Conservation (phyloP, 805 yeast genomes). For the Metschnikowia orientalis region DNA sequence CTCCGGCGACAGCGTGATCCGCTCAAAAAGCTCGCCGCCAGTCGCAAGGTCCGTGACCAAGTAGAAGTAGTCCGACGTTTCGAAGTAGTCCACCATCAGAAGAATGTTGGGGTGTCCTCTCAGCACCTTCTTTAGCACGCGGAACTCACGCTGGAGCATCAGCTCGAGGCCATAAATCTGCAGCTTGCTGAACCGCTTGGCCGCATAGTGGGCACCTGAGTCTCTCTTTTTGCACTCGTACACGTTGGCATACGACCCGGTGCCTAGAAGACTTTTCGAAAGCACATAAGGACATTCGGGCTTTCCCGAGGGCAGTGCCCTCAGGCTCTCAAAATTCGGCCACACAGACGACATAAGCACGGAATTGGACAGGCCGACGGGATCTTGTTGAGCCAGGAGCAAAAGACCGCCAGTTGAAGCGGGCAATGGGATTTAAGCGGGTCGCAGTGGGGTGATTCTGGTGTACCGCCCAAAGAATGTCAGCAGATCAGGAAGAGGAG, state of each 20-base stretch:
- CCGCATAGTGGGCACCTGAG: slow-evolving; percentile 47
- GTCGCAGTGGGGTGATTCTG: too few relatives aligned
- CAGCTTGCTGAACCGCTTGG: slow-evolving; percentile 47
- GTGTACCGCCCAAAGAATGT: too few relatives aligned
- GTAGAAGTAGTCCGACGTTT: slow-evolving; percentile 52
- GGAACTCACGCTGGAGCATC: slow-evolving; percentile 57
- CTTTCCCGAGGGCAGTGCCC: slow-evolving; percentile 1
- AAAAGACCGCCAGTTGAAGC: too few relatives aligned
- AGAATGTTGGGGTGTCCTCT: slow-evolving; percentile 51
- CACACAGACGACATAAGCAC: too few relatives aligned
- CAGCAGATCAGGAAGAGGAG: too few relatives aligned
- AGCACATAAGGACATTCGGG: slow-evolving; percentile 32
- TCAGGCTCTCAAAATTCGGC: too few relatives aligned
- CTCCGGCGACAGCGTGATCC: slow-evolving; percentile 38
- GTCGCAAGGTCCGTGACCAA: slow-evolving; percentile 63
- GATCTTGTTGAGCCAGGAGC: too few relatives aligned
- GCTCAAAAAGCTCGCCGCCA: slow-evolving; percentile 67
- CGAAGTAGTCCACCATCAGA: slow-evolving; percentile 64
- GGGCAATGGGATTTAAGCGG: too few relatives aligned
- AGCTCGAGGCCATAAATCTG: slow-evolving; percentile 50
- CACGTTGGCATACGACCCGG: slow-evolving; percentile 48
- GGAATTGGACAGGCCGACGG: too few relatives aligned
- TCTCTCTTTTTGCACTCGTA: slow-evolving; percentile 43
- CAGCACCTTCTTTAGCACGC: slow-evolving; percentile 48
- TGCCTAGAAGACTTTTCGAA: slow-evolving; percentile 23